Evolutionary conservation across 2,329 filamentous ascomycete genomes (phyloP), one percentile per base, ranked within the genome.

Genomic region (Apiospora pterosperma): DNA sequence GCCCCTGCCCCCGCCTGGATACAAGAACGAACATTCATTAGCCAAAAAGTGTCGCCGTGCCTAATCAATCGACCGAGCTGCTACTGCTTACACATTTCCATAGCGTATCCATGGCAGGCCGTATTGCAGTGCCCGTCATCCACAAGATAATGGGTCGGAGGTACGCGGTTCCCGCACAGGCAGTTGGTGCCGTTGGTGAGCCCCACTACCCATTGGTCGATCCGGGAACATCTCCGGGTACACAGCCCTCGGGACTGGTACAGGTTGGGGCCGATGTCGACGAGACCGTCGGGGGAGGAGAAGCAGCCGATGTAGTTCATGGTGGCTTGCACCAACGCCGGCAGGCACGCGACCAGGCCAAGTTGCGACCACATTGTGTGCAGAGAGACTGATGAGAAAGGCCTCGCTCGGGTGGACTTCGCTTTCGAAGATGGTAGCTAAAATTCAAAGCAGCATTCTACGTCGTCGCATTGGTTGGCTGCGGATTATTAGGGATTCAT

Each of bases 101-200:
- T 10, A 21, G 63, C 21, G 23, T 68, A 72, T 1, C 70, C 69
- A 11, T 61, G 2, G 23, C 70, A 72, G 12, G 48, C 64, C 0
- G 2, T 16, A 23, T 71, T 59, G 62, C 70, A 72, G 3, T 36
- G 60, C 4, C 58, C 61, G 3, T 70, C 69, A 4, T 62, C 65
- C 16, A 67, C 69, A 5, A 38, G 10, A 8, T 39, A 63, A 5
- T 38, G 28, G 28, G 28, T 19, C 5, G 66, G 63, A 28, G 69
- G 69, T 6, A 64, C 19, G 10, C 25, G 8, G 23, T 38, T 12
- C 52, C 69, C 66, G 62, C 70, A 72, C 4, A 70, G 63, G 59
- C 70, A 72, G 19, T 62, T 52, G 14, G 67, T 69, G 10, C 65
- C 61, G 25, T 72, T 72, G 16, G 66, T 64, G 19, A 70, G 28